Evolutionary conservation across 108 stramenopile genomes (phyloP).

Genomic region (Asterionellopsis glacialis): DNA sequence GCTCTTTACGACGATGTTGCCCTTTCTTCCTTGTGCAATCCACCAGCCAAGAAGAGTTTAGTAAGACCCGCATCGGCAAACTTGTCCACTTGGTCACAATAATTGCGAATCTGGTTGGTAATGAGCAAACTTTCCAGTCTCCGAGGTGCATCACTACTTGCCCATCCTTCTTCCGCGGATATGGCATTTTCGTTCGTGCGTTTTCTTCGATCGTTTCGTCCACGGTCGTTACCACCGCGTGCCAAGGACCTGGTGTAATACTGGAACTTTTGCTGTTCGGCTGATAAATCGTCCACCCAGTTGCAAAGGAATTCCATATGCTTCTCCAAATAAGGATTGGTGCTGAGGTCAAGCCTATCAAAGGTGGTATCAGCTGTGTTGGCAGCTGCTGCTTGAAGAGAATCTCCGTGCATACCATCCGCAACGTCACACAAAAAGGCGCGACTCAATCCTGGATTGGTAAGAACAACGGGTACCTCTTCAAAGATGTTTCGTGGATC

Average conservation of each 20-base stretch:
- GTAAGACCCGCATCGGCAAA: constrained; percentile 81
- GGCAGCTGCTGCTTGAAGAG: not conserved
- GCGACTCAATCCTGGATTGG: constrained; percentile 80
- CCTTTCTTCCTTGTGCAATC: constrained; percentile 76
- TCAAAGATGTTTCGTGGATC: constrained; percentile 86
- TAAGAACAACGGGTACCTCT: constrained; percentile 87
- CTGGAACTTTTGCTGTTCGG: constrained; percentile 87
- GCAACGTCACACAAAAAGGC: constrained; percentile 66
- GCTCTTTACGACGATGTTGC: not conserved
- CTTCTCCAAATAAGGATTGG: constrained; percentile 93
- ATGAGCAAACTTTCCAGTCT: constrained; percentile 90
- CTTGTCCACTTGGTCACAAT: constrained; percentile 92
- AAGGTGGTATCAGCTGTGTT: constrained; percentile 47
- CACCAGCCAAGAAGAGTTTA: constrained; percentile 87
- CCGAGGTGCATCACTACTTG: constrained; percentile 61
- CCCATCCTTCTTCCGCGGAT: constrained; percentile 43
- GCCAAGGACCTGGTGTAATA: constrained; percentile 56
- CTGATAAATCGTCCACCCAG: constrained; percentile 94
- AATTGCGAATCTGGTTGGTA: constrained; percentile 86
- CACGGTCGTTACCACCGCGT: constrained; percentile 29
- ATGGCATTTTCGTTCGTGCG: constrained; percentile 35
- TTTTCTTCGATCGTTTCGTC: constrained; percentile 32
- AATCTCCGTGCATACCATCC: not conserved
- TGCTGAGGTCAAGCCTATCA: constrained; percentile 88
- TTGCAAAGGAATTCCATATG: constrained; percentile 91